These are phyloP conservation scores for Tolypocladium pustulatum DNA, from an alignment of 2,329 filamentous ascomycete species.

Conservation along the genomic window DNA sequence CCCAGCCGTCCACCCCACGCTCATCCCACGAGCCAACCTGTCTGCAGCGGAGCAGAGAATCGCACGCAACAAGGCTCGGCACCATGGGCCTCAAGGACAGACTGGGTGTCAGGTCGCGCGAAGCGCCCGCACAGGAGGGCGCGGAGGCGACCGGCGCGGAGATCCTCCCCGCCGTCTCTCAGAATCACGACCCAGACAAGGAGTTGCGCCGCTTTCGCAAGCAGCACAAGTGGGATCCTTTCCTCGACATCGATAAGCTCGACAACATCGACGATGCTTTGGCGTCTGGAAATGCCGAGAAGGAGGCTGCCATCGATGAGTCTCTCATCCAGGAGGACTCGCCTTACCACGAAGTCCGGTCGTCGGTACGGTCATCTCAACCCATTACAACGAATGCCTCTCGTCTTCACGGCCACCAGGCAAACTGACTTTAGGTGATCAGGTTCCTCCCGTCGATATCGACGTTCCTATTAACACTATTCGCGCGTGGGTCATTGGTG, in stretches of 20 bases:
- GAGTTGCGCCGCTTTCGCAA: constrained; percentile 31
- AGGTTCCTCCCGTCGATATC: constrained; percentile 31
- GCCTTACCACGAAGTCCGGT: constrained; percentile 15
- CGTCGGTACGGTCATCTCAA: constrained; percentile 7
- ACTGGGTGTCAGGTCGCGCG: background rate
- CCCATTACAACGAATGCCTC: no score
- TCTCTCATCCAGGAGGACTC: constrained; percentile 42
- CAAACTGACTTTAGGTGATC: background rate
- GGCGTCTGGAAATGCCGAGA: constrained; percentile 29
- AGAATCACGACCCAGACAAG: constrained; percentile 7
- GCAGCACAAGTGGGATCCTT: no score
- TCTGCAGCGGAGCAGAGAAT: background rate
- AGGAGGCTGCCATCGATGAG: constrained; percentile 33
- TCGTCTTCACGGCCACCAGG: background rate
- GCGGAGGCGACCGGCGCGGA: background rate
- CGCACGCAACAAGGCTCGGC: background rate
- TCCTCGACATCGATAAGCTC: constrained; percentile 39
- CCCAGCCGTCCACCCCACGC: background rate
- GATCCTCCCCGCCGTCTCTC: background rate
- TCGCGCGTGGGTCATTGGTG: constrained; percentile 49
- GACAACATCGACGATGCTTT: constrained; percentile 40
- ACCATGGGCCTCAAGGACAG: background rate
- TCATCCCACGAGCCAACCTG: background rate
- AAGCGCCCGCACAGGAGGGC: background rate
- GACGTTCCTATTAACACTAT: constrained; percentile 45